phyloP scores from a whole-genome alignment of 768 basidiomycete genomes.

The Lentinula sp. region DNA sequence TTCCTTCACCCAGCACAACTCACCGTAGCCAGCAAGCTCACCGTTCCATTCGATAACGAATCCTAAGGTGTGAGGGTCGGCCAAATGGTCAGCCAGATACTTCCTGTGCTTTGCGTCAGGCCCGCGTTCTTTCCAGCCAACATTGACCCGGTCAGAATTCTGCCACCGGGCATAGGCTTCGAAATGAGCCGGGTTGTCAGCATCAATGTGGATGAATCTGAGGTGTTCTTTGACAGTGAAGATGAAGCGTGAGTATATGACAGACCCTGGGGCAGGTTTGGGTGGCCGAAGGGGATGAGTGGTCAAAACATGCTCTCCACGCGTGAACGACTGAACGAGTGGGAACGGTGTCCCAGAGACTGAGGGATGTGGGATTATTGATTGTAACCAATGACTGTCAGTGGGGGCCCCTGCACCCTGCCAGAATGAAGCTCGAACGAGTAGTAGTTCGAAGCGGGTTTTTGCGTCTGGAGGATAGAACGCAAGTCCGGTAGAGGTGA shows the following conservation, averaged over 20 bases:
- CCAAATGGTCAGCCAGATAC: conserved; percentile 28
- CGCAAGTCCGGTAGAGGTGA: conserved; percentile 31
- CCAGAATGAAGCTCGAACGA: conserved; percentile 41
- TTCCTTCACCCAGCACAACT: conserved; percentile 42
- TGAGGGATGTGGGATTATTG: conserved; percentile 19
- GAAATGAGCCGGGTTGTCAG: conserved; percentile 28
- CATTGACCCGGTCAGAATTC: conserved; percentile 39
- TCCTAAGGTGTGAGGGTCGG: conserved; percentile 31
- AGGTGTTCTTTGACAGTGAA: conserved; percentile 23
- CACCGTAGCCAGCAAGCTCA: conserved; percentile 36
- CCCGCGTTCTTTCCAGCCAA: conserved; percentile 40
- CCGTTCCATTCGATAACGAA: conserved; percentile 44
- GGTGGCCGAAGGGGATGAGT: conserved; percentile 45
- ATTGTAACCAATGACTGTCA: conserved; percentile 22
- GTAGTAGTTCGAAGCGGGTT: conserved; percentile 24
- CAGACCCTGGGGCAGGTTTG: conserved; percentile 33
- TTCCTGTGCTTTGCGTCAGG: conserved; percentile 34
- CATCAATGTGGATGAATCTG: conserved; percentile 26
- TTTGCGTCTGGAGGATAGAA: conserved; percentile 10
- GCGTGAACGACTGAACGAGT: conserved; percentile 32
- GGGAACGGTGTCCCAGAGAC: conserved; percentile 27
- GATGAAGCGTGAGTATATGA: conserved; percentile 35
- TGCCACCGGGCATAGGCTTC: conserved; percentile 44
- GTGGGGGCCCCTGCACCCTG: conserved; percentile 40
- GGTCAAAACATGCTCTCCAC: conserved; percentile 39